Evolutionary conservation across 2,329 filamentous ascomycete genomes (phyloP).

Genomic region (Pyrenophora teres): DNA sequence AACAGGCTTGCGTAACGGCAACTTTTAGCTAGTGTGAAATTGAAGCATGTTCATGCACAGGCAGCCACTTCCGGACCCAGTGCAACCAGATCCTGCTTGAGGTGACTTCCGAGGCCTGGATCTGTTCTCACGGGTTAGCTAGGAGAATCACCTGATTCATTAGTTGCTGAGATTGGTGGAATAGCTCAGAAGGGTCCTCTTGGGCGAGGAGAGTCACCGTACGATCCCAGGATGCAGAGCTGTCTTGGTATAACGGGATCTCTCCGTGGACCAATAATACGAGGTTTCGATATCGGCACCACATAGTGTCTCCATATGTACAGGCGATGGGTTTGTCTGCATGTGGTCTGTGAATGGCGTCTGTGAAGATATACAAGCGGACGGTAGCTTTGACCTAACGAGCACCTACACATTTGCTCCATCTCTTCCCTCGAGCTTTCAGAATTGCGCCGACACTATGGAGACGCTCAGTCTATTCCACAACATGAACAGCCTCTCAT

Average conservation of each 20-base stretch:
- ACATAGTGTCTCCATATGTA: not conserved
- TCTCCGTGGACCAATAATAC: not conserved
- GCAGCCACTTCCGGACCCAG: not conserved
- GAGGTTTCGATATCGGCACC: not conserved
- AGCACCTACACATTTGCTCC: not conserved
- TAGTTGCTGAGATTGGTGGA: too few relatives aligned
- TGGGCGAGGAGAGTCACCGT: not conserved
- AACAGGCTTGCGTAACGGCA: not conserved
- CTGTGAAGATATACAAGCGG: not conserved
- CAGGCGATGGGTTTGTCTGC: not conserved
- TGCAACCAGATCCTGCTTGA: not conserved
- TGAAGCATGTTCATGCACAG: not conserved
- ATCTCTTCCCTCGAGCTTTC: not conserved
- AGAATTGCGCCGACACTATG: not conserved
- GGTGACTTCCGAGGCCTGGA: not conserved
- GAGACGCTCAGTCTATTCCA: not conserved
- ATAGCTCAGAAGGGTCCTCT: not conserved
- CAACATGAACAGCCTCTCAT: constrained; percentile 1
- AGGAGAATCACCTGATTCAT: too few relatives aligned
- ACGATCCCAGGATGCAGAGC: not conserved
- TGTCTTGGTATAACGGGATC: not conserved
- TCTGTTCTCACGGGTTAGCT: not conserved
- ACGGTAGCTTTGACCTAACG: not conserved
- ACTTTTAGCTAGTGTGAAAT: not conserved
- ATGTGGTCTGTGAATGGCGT: not conserved